Base-by-base conservation (phyloP, 1,284 basidiomycete genomes). In the Ceratobasidium sp. region DNA sequence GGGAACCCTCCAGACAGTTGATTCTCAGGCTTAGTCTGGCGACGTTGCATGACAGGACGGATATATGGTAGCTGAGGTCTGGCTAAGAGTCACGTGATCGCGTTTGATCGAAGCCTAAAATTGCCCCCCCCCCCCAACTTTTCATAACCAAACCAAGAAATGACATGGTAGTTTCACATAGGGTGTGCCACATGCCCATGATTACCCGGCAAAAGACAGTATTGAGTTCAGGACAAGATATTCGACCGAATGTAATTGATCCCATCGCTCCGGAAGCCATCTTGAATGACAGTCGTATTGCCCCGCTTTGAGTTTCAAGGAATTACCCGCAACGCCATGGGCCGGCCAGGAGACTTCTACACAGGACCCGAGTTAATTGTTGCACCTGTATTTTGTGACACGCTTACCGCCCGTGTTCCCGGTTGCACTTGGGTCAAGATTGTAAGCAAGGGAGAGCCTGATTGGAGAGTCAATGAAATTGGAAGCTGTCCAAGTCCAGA, bases 41-140 rank as follows among this genome's bases (percentile, higher is more conserved):
- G 64, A 27, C 25, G 23, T 53, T 67, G 41, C 47, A 36, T 39
- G 27, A 46, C 16, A 23, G 42, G 64, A 41, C 25, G 30, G n/a
- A n/a, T n/a, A n/a, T n/a, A 39, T 21, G 54, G 29, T 4, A 1
- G 4, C n/a, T 14, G 21, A 21, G 21, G 7, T 16, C 21, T n/a
- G n/a, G n/a, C n/a, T n/a, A n/a, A n/a, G n/a, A n/a, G n/a, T 56
- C 64, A 67, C 42, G 44, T 67, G 64, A 56, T 25, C 64, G 64
- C 19, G 64, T 67, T 67, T 67, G 64, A 56, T 56, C 42, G 64
- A 56, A 49, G 25, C 27, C 33, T n/a, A n/a, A n/a, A n/a, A n/a
- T n/a, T n/a, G n/a, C n/a, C n/a, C n/a, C n/a, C n/a, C n/a, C n/a
- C n/a, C n/a, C n/a, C n/a, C n/a, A n/a, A n/a, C n/a, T n/a, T n/a